Conservation (phyloP, 2,329 filamentous ascomycete species). For the Leptographium procerum region DNA sequence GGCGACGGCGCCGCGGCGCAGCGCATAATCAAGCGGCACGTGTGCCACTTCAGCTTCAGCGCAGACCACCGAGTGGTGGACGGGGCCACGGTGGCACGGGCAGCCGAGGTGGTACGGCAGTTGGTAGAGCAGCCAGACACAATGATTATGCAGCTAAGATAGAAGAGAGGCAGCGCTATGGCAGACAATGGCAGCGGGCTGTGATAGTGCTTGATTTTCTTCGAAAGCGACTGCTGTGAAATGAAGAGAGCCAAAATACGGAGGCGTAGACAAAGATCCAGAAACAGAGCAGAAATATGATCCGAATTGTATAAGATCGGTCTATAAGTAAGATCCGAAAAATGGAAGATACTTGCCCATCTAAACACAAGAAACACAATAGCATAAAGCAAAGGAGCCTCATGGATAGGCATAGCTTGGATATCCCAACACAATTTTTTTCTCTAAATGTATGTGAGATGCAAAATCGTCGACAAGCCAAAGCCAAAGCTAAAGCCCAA, state of each 20-base stretch:
- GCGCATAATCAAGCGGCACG: slow-evolving; percentile 60
- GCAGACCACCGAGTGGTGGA: slow-evolving; percentile 92
- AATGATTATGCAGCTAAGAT: slow-evolving; percentile 77
- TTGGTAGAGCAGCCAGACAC: slow-evolving; percentile 75
- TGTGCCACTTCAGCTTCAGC: slow-evolving; percentile 91
- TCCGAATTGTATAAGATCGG: neutral
- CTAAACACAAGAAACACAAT: neutral
- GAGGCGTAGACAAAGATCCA: neutral
- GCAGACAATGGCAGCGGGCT: neutral
- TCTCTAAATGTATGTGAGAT: neutral
- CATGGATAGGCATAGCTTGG: neutral
- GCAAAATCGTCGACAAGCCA: neutral
- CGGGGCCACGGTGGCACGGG: slow-evolving; percentile 86
- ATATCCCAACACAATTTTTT: neutral
- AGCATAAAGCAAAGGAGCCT: neutral
- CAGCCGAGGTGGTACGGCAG: slow-evolving; percentile 67
- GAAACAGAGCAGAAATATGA: neutral
- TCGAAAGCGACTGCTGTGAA: too few relatives aligned
- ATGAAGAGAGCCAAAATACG: neutral
- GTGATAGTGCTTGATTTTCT: neutral
- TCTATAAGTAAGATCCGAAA: neutral
- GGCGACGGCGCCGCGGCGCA: slow-evolving; percentile 48
- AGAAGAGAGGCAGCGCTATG: neutral
- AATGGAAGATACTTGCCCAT: neutral
- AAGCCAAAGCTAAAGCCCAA: too few relatives aligned